phyloP scores from a whole-genome alignment of 2,329 filamentous ascomycete genomes.

The Exophiala xenobiotica region DNA sequence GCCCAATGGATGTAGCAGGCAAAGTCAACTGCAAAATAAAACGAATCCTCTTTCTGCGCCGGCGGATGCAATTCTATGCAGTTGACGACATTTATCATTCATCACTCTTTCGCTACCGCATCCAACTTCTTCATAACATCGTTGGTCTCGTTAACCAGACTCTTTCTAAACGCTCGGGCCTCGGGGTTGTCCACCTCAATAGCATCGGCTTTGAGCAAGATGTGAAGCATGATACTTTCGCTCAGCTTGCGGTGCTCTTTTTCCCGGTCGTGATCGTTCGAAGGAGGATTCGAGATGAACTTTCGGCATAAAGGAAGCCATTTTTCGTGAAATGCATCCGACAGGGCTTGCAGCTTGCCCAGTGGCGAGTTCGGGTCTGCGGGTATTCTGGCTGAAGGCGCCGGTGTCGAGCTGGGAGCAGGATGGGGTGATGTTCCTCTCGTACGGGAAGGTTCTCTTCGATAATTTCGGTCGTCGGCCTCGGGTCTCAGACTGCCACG shows the following conservation, averaged over 20 bases:
- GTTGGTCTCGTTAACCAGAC: conserved; percentile 45
- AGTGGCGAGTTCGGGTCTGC: conserved; percentile 39
- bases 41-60: not conserved
- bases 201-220: conserved; percentile 62
- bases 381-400: conserved; percentile 24
- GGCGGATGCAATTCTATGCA: not conserved
- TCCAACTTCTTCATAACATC: conserved; percentile 41
- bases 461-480: conserved; percentile 19
- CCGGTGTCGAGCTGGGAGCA: conserved; percentile 11
- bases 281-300: conserved; percentile 42
- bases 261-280: conserved; percentile 40
- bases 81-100: conserved; percentile 1
- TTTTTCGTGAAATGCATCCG: conserved; percentile 38
- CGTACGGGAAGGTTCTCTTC: conserved; percentile 24
- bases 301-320: conserved; percentile 41
- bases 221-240: conserved; percentile 45
- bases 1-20: too few relatives aligned
- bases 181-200: conserved; percentile 68
- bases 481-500: conserved; percentile 18
- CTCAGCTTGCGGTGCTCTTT: conserved; percentile 46
- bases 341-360: conserved; percentile 42
- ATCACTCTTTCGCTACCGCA: conserved; percentile 26
- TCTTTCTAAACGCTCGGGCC: conserved; percentile 50
- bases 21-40: not conserved
- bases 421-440: conserved; percentile 18